Evolutionary conservation across 352 stramenopile genomes (phyloP).

Genomic region (Nothophytophthora sp.): DNA sequence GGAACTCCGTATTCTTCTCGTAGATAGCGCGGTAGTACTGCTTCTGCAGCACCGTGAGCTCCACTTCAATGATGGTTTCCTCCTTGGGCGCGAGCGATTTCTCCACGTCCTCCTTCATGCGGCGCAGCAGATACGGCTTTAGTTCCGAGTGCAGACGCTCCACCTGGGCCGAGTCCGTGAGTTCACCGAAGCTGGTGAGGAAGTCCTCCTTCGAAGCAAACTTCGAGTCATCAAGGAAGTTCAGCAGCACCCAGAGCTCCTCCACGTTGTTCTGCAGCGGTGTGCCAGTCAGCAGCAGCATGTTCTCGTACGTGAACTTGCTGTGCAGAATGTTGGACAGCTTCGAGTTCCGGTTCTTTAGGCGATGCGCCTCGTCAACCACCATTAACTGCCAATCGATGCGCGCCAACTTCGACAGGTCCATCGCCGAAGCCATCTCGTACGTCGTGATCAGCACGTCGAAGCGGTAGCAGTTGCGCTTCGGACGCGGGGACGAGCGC

Average conservation of each 20-base stretch:
- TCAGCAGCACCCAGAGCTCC: conserved; percentile 98
- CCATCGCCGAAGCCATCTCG: conserved; percentile 96
- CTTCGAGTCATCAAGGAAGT: conserved; percentile 96
- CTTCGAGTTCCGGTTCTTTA: conserved; percentile 99
- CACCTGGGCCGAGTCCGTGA: conserved; percentile 89
- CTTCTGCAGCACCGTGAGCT: conserved; percentile 90
- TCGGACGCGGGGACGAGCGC: conserved; percentile 26
- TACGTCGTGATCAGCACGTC: conserved; percentile 99
- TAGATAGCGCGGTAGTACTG: conserved; percentile 93
- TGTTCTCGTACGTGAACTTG: conserved; percentile 81
- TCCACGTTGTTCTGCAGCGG: conserved; percentile 91
- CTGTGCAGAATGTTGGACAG: conserved; percentile 85
- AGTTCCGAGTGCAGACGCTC: conserved; percentile 86
- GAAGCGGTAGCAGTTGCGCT: conserved; percentile 90
- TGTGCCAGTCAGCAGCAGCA: conserved; percentile 91
- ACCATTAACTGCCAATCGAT: conserved; percentile 96
- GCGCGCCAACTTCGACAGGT: conserved; percentile 93
- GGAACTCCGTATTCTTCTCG: conserved; percentile 92
- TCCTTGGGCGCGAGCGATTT: conserved; percentile 89
- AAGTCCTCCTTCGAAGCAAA: conserved; percentile 96
- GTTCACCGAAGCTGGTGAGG: conserved; percentile 93
- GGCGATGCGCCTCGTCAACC: conserved; percentile 99
- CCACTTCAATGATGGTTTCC: conserved; percentile 92
- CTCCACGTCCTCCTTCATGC: conserved; percentile 92
- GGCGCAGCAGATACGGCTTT: conserved; percentile 83